These are phyloP conservation scores for Calonectria multiphialidica DNA, from an alignment of 2,329 filamentous ascomycete species.

Conservation along the genomic window DNA sequence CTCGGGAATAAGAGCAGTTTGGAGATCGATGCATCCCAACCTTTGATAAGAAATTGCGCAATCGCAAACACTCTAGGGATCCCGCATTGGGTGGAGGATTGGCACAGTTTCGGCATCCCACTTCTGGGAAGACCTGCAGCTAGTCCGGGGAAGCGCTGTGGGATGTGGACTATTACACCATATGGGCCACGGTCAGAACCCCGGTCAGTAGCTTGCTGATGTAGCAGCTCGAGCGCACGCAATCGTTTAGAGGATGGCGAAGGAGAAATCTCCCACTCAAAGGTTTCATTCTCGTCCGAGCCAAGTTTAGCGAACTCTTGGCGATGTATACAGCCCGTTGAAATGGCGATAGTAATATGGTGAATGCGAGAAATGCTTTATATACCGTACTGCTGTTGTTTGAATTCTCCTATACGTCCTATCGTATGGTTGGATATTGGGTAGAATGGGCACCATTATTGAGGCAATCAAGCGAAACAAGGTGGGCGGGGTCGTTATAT, in stretches of 20 bases:
- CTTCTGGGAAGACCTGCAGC: background rate
- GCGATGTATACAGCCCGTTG: background rate
- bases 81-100: background rate
- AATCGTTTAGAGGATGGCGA: background rate
- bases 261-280: background rate
- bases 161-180: constrained; percentile 5
- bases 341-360: background rate
- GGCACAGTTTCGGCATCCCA: constrained; percentile 12
- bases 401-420: background rate
- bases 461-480: constrained; percentile 31
- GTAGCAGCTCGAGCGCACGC: constrained; percentile 2
- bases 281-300: background rate
- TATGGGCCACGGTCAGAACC: background rate
- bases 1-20: constrained; percentile 1
- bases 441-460: constrained; percentile 10
- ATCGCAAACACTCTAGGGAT: background rate
- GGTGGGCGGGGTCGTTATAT: constrained; percentile 40
- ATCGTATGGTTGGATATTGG: background rate
- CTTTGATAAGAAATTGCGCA: constrained; percentile 1
- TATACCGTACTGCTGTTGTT: background rate
- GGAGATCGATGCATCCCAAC: constrained; percentile 8
- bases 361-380: background rate
- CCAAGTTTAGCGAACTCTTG: constrained; percentile 7
- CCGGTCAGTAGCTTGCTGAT: background rate
- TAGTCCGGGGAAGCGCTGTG: background rate